These are phyloP conservation scores for Durusdinium trenchii DNA, from an alignment of 73 alveolate species.

Conservation along the genomic window DNA sequence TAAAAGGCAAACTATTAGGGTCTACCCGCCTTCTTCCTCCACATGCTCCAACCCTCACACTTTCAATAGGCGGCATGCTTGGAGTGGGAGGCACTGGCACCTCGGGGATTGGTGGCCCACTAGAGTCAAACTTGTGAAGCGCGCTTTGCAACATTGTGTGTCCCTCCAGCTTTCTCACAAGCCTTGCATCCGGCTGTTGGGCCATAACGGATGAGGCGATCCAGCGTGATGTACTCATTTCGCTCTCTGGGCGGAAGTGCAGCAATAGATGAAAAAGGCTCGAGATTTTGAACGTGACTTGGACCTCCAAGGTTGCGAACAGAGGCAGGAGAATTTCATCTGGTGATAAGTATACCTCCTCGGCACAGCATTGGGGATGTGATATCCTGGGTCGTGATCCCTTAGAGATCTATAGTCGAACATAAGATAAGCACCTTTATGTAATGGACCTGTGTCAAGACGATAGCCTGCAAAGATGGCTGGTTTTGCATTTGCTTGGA, in stretches of 20 bases:
- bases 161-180: neutral
- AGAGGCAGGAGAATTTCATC: conserved; percentile 9
- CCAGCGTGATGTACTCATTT: conserved; percentile 52
- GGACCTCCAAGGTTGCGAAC: neutral
- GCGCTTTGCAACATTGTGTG: conserved; percentile 38
- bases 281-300: neutral
- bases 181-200: conserved; percentile 24
- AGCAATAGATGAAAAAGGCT: neutral
- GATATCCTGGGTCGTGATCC: neutral
- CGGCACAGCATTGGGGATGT: neutral
- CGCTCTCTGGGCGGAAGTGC: neutral
- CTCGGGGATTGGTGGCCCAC: neutral
- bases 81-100: neutral
- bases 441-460: neutral
- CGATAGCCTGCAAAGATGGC: conserved; percentile 49
- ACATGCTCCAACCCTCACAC: neutral
- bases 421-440: neutral
- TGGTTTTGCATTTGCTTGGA: conserved; percentile 31
- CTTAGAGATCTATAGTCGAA: neutral
- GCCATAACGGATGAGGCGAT: neutral
- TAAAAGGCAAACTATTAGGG: neutral
- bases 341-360: neutral
- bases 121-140: neutral
- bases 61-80: neutral
- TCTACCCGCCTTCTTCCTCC: neutral